phyloP scores from a whole-genome alignment of 768 basidiomycete genomes.

The Mycena albidolilacea region DNA sequence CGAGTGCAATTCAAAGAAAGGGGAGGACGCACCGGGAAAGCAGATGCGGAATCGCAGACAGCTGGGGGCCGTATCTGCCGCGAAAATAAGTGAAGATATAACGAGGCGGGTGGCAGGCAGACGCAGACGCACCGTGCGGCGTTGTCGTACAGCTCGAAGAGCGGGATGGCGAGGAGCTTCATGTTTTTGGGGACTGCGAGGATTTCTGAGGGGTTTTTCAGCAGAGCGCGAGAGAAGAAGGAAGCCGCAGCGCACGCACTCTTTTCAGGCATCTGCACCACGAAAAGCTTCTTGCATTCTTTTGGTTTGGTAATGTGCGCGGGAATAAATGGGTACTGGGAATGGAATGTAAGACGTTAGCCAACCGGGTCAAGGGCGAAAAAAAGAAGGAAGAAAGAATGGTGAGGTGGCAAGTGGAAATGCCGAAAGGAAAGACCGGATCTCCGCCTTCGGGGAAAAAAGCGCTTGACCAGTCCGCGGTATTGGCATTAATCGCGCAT shows the following conservation, averaged over 20 bases:
- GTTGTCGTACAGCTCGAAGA: slow-evolving; percentile 98
- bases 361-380: background rate
- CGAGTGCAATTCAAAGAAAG: too few relatives aligned
- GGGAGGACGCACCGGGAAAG: slow-evolving; percentile 68
- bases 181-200: slow-evolving; percentile 98
- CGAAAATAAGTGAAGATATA: background rate
- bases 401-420: background rate
- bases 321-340: slow-evolving; percentile 92
- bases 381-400: background rate
- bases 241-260: slow-evolving; percentile 68
- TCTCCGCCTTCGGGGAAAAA: slow-evolving; percentile 13
- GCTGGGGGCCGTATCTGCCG: slow-evolving; percentile 88
- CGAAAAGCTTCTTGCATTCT: slow-evolving; percentile 96
- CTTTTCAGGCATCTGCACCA: slow-evolving; percentile 95
- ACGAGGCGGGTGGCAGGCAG: background rate
- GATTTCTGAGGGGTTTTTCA: slow-evolving; percentile 71
- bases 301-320: slow-evolving; percentile 98
- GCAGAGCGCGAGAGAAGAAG: background rate
- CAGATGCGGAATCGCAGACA: slow-evolving; percentile 94
- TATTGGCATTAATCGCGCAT: slow-evolving; percentile 24
- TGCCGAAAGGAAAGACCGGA: slow-evolving; percentile 7
- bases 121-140: slow-evolving; percentile 76
- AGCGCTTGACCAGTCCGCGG: slow-evolving; percentile 14
- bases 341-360: slow-evolving; percentile 5
- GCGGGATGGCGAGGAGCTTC: slow-evolving; percentile 96